Evolutionary conservation across 2,329 filamentous ascomycete genomes (phyloP), one percentile per base, ranked within the genome.

Genomic region (Pseudopyrenochaeta lycopersici): DNA sequence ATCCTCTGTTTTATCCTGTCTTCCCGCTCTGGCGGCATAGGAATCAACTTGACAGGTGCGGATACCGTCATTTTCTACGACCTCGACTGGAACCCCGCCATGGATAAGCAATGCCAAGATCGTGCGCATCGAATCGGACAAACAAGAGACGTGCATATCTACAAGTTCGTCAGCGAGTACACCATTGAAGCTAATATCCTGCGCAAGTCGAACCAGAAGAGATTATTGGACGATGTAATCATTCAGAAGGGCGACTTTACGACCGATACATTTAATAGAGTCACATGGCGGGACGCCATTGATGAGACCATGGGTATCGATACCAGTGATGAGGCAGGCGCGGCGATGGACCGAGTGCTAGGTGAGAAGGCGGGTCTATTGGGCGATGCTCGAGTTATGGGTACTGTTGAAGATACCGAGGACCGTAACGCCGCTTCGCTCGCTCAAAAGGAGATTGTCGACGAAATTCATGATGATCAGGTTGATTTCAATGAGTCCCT

Each of bases 91-190:
- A 99, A 99, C 68, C 95, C 95, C 0, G 95, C 96, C 46, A 99
- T 99, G 95, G 95, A 99, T 80, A 97, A 97, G 76, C 95, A 99
- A 76, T 99, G 95, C 69, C 96, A 99, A 78, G 96, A 99, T 74
- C 87, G 95, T 67, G 96, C 92, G 68, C 95, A 99, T 78, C 91
- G 95, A 62, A 99, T 99, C 63, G 95, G 95, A 1, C 95, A 99
- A 76, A 98, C 95, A 0, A 89, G 95, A 27, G 95, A 99, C 73
- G 95, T 99, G 29, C 94, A 98, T 75, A 98, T 99, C 54, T 99
- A 98, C 78, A 92, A 82, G 53, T 81, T 83, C 62, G 81, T 83
- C 49, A 77, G 72, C 54, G 81, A 83, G 62, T 80, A 81, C 67
- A 99, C 95, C 0, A 98, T 99, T 55, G 95, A 99, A 76, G 94